These are phyloP conservation scores for Tritrichomonas musculus DNA, from an alignment of 208 protist genomes.

Conservation along the genomic window DNA sequence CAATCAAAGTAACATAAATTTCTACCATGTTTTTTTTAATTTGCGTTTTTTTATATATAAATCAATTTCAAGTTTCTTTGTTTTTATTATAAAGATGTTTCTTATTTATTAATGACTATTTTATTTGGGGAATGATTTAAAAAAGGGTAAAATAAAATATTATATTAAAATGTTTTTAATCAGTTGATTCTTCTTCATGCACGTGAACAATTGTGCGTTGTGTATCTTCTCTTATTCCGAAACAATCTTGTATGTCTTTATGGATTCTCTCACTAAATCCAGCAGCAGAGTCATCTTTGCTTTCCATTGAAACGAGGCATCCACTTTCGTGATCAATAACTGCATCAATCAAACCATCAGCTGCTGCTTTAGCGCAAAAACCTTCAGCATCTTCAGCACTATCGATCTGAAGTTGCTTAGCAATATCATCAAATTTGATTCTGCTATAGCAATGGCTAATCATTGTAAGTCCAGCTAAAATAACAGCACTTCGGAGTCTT, in stretches of 20 bases:
- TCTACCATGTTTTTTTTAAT: too few species aligned
- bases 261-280: slow-evolving; percentile 3
- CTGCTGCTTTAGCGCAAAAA: slow-evolving; percentile 20
- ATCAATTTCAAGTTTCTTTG: too few species aligned
- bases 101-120: too few species aligned
- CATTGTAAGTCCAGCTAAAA: slow-evolving; percentile 8
- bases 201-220: slow-evolving; percentile 23
- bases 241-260: slow-evolving; percentile 27
- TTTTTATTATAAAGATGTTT: too few species aligned
- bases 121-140: background rate
- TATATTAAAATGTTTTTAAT: background rate
- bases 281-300: background rate
- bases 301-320: background rate
- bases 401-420: background rate
- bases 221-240: slow-evolving; percentile 32
- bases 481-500: background rate
- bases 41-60: too few species aligned
- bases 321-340: background rate
- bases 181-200: background rate
- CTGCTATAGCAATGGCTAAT: background rate
- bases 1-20: too few species aligned
- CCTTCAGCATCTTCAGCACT: slow-evolving; percentile 31
- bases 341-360: background rate
- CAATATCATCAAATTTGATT: background rate
- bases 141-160: background rate